Percentiles rank a stretch among this genome's conserved stretches.
Evolutionary conservation across 805 yeast genomes (phyloP).

Genomic region (Teunomyces gatunensis): DNA sequence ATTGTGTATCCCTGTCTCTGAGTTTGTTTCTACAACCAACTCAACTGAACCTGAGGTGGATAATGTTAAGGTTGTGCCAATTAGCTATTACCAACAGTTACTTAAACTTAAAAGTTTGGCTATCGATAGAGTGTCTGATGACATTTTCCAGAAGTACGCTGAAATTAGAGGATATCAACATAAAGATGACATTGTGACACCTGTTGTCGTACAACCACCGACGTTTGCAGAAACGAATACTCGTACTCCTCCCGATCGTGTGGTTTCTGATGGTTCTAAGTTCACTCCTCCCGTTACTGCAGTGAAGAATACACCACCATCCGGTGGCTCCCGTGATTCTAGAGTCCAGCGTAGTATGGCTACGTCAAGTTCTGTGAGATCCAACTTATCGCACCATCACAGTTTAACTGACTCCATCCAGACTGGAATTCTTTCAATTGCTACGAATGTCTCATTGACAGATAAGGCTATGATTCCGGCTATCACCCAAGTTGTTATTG

Average conservation of each 20-base stretch:
- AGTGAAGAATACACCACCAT: constrained; percentile 9
- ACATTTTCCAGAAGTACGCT: constrained; percentile 44
- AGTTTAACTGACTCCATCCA: constrained; percentile 33
- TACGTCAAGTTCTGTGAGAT: constrained; percentile 19
- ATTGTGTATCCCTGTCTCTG: constrained; percentile 55
- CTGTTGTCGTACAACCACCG: constrained; percentile 19
- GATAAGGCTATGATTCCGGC: constrained; percentile 78
- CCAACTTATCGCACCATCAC: constrained; percentile 31
- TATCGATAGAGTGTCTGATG: constrained; percentile 46
- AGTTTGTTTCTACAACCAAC: constrained; percentile 62
- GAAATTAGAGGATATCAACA: constrained; percentile 48
- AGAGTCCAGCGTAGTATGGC: constrained; percentile 6
- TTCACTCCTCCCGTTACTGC: constrained; percentile 19
- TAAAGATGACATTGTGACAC: constrained; percentile 19
- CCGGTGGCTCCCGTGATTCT: constrained; percentile 5
- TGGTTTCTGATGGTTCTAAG: constrained; percentile 14
- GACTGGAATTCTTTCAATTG: constrained; percentile 41
- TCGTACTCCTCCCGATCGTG: constrained; percentile 15
- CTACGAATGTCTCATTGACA: constrained; percentile 63
- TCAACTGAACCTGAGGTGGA: constrained; percentile 52
- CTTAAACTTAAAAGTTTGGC: constrained; percentile 36
- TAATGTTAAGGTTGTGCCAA: constrained; percentile 62
- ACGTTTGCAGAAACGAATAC: constrained; percentile 10
- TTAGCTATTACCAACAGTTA: constrained; percentile 59
- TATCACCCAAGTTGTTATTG: constrained; percentile 88